Conservation (phyloP, 1,284 basidiomycete species). For the Chiua sp. region DNA sequence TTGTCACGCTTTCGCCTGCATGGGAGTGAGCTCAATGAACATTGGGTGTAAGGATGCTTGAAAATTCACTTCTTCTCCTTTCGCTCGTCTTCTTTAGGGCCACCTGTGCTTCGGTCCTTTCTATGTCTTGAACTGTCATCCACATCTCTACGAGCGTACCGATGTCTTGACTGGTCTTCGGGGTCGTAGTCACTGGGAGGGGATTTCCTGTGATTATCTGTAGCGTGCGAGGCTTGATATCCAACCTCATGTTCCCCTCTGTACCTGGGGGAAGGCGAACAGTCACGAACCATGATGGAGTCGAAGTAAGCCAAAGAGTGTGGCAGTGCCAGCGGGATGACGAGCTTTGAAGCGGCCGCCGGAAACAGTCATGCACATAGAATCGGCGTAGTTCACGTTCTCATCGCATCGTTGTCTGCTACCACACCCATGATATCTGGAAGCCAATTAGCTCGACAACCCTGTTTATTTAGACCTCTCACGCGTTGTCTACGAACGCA, state of each 20-base stretch:
- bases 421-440: slow-evolving; percentile 22
- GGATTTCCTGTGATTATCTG: slow-evolving; percentile 40
- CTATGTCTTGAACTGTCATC: slow-evolving; percentile 46
- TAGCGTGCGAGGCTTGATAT: slow-evolving; percentile 31
- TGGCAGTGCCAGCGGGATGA: not conserved
- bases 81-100: slow-evolving; percentile 43
- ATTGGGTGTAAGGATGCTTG: slow-evolving; percentile 1
- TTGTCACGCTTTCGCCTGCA: slow-evolving; percentile 79
- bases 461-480: slow-evolving; percentile 26
- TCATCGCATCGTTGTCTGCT: not conserved
- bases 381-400: slow-evolving; percentile 11
- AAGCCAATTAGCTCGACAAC: slow-evolving; percentile 23
- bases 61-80: slow-evolving; percentile 68
- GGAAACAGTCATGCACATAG: no score
- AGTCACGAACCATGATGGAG: slow-evolving; percentile 38
- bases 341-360: no score
- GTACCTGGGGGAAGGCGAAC: slow-evolving; percentile 53
- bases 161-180: slow-evolving; percentile 41
- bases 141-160: slow-evolving; percentile 44
- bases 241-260: slow-evolving; percentile 38
- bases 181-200: slow-evolving; percentile 46
- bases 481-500: slow-evolving; percentile 48
- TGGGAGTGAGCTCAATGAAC: slow-evolving; percentile 15
- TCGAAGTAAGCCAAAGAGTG: no score
- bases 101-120: slow-evolving; percentile 51